Evolutionary conservation across 495 filamentous ascomycete genomes (phyloP), one percentile per base, ranked within the genome.

Genomic region (Glarea lozoyensis): DNA sequence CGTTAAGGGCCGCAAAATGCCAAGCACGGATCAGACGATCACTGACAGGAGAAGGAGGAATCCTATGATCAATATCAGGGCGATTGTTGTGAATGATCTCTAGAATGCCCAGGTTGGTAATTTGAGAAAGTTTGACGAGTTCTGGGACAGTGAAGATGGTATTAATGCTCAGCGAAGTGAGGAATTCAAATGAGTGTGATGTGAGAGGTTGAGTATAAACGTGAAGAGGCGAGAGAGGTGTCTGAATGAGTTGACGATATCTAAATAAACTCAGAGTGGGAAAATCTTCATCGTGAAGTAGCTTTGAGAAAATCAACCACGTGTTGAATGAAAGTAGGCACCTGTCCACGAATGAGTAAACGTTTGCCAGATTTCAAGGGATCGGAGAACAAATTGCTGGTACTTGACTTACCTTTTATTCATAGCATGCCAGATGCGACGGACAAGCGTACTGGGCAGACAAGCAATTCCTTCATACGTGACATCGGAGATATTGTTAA

Each of bases 1-100:
- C 33, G 9, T 48, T 32, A 10, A 17, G n/a, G 3, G 51, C 54
- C 31, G 54, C 42, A 34, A 35, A 9, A 21, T 29, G 27, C 54
- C 54, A 57, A 4, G 44, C 43, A 38, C 50, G 44, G 17, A 57
- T 18, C 10, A 56, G 19, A 11, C 49, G 42, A 46, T 56, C 46
- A 38, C 18, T 20, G 22, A 54, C 38, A n/a, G 35, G 16, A 3
- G 3, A 10, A 5, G 35, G 16, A n/a, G n/a, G 10, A 9, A 9
- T 21, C 5, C 16, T 16, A 21, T 21, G 18, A 15, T 22, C 18
- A 37, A 11, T 18, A 29, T 29, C 17, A 6, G 16, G 6, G 7
- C 13, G 30, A 16, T 44, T 43, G n/a, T n/a, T n/a, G n/a, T n/a
- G n/a, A 6, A 45, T 31, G 17, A 57, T 46, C 31, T 57, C 54